Conservation (phyloP, 2,329 filamentous ascomycete species). For the Fusarium duplospermum region DNA sequence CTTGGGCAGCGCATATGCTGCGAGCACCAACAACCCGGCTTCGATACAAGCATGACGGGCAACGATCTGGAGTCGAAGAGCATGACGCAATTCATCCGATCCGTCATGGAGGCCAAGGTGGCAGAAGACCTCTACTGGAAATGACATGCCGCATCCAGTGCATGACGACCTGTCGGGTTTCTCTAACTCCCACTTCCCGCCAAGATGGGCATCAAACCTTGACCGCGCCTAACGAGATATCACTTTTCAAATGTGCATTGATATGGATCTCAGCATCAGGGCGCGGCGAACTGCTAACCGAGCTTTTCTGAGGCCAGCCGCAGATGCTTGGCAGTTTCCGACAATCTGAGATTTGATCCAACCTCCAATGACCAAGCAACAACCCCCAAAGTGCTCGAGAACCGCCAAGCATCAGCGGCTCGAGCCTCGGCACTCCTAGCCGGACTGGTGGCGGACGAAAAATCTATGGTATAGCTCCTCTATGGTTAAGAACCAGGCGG, state of each 20-base stretch:
- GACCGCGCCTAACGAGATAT: conserved; percentile 21
- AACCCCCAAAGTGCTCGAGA: conserved; percentile 14
- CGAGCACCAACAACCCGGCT: conserved; percentile 50
- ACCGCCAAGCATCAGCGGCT: conserved; percentile 22
- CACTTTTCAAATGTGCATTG: conserved; percentile 20
- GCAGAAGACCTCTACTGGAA: conserved; percentile 69
- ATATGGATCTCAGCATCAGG: conserved; percentile 26
- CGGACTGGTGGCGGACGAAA: conserved; percentile 27
- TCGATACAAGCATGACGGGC: conserved; percentile 60
- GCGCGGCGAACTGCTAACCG: conserved; percentile 17
- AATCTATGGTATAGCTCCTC: conserved; percentile 19
- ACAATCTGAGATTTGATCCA: conserved; percentile 25
- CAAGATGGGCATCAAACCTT: conserved; percentile 36
- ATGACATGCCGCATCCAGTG: conserved; percentile 44
- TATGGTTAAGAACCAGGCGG: conserved; percentile 20
- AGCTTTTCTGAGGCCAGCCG: conserved; percentile 26
- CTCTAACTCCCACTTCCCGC: conserved; percentile 14
- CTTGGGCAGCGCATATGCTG: conserved; percentile 75
- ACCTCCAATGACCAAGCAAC: conserved; percentile 14
- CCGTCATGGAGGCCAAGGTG: conserved; percentile 68
- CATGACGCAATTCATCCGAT: conserved; percentile 71
- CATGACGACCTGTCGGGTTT: conserved; percentile 18
- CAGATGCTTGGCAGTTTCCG: conserved; percentile 6
- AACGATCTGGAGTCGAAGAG: conserved; percentile 56
- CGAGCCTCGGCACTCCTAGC: conserved; percentile 18